Percentiles rank a stretch among this genome's conserved stretches.
These are phyloP conservation scores for Entoloma clypeatum DNA, from an alignment of 1,284 basidiomycete species.

Conservation along the genomic window DNA sequence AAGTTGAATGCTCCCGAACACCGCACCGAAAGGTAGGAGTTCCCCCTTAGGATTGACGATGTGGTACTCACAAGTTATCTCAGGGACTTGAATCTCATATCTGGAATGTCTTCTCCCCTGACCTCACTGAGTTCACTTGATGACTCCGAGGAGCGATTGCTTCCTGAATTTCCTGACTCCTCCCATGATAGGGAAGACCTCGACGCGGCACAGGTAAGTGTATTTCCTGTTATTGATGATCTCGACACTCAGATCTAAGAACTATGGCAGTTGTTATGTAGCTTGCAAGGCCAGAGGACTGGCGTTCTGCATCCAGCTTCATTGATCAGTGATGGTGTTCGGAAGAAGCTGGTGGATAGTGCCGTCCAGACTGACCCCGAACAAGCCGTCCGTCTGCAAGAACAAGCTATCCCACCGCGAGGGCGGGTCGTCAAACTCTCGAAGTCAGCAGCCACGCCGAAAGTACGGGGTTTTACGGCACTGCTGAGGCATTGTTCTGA, in stretches of 20 bases:
- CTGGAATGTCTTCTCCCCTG: conserved; percentile 64
- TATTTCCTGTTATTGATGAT: not conserved
- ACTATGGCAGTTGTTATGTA: conserved; percentile 28
- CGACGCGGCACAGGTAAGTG: conserved; percentile 41
- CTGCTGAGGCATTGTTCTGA: no score
- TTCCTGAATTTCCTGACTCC: conserved; percentile 20
- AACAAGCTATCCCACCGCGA: conserved; percentile 13
- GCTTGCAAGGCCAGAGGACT: conserved; percentile 12
- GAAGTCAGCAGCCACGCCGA: conserved; percentile 11
- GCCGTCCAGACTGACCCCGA: conserved; percentile 26
- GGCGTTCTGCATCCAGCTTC: conserved; percentile 5
- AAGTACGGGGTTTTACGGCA: conserved; percentile 12
- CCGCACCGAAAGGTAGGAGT: conserved; percentile 40
- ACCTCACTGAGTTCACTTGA: conserved; percentile 73
- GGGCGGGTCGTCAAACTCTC: conserved; percentile 15
- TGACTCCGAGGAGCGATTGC: conserved; percentile 45
- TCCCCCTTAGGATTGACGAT: conserved; percentile 5
- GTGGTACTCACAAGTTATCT: conserved; percentile 1
- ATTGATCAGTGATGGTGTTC: conserved; percentile 13
- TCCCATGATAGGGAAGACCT: conserved; percentile 35
- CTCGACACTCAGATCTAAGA: not conserved
- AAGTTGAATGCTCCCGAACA: conserved; percentile 57
- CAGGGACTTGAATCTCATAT: conserved; percentile 40
- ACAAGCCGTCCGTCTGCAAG: conserved; percentile 12
- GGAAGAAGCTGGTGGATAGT: conserved; percentile 20